Conservation (phyloP, 345 rosid genomes). For the Pistacia vera region DNA sequence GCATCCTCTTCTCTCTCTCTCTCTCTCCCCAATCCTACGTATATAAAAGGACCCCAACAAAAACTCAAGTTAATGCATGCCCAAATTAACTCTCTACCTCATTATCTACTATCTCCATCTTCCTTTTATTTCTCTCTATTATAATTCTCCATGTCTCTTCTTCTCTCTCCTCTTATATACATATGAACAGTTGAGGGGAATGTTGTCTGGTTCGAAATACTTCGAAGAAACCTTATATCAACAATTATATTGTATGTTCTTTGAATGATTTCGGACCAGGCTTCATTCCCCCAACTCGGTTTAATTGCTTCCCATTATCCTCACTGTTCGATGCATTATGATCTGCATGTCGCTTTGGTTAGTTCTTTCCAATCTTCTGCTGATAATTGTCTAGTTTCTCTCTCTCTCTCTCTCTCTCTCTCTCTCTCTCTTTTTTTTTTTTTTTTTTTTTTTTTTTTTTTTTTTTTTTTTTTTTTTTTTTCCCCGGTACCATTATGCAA, state of each 20-base stretch:
- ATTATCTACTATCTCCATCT: not conserved
- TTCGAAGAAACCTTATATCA: slow-evolving; percentile 23
- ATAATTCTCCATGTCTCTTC: not conserved
- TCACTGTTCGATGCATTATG: not conserved
- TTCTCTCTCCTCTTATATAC: not conserved
- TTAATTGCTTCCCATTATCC: not conserved
- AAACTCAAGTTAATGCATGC: slow-evolving; percentile 36
- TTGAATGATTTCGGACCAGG: slow-evolving; percentile 90
- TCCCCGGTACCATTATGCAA: not conserved
- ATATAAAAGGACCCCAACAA: slow-evolving; percentile 34
- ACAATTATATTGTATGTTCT: not conserved
- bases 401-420: too few species aligned
- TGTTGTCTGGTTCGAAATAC: slow-evolving; percentile 85
- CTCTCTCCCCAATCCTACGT: slow-evolving; percentile 19
- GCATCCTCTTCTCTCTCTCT: too few species aligned
- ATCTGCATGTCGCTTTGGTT: not conserved
- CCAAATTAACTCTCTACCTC: slow-evolving; percentile 15
- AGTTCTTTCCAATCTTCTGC: not conserved
- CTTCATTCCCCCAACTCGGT: slow-evolving; percentile 85
- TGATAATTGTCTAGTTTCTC: not conserved
- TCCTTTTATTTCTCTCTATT: slow-evolving; percentile 13
- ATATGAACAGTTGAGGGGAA: slow-evolving; percentile 63
- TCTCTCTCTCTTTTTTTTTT: too few species aligned
- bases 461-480: not conserved
- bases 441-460: too few species aligned